Evolutionary conservation across 208 protist genomes (phyloP), one percentile per base, ranked within the genome.

Genomic region (Vickermania ingenoplastis): DNA sequence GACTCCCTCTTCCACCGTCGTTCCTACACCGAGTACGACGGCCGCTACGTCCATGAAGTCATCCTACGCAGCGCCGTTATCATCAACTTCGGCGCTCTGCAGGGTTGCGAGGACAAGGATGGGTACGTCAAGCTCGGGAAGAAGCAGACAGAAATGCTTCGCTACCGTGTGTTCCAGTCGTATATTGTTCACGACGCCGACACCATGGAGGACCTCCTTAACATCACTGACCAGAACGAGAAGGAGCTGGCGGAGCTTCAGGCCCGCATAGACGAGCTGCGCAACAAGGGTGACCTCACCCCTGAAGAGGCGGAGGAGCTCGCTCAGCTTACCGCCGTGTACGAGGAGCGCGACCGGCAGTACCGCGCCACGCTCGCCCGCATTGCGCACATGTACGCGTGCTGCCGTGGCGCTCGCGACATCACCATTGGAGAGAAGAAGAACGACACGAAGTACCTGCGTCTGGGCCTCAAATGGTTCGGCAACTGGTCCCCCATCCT

Each of bases 231-330:
- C 54, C 77, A 67, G 41, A 77, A 82, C 55, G 79, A 86, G 69
- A 55, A 67, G 56, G 77, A 86, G 67, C 77, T 86, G 7, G 67
- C 67, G 11, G 79, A 86, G 56, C 71, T 90, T 28, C 53, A 63
- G 24, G 59, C 50, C 45, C 80, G 71, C 60, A 77, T 86, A 57
- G 59, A 73, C 22, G 72, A 83, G 50, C 68, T 91, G 41, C 73
- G 76, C 53, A 56, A 13, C 48, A 76, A 77, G 63, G 41, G 59
- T 0, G 29, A 61, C 41, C 80, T 79, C 29, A 78, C 75, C 0
- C 72, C 77, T 22, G 77, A 91, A 31, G 84, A 91, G 61, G 79
- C 77, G 57, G 81, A 86, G 70, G 81, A 91, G 70, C 65, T 88
- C 41, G 63, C 65, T 28, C 81, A 91, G 73, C 72, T 91, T 45